These are phyloP conservation scores for Tolypocladium album DNA, from an alignment of 2,329 filamentous ascomycete species.

Conservation along the genomic window DNA sequence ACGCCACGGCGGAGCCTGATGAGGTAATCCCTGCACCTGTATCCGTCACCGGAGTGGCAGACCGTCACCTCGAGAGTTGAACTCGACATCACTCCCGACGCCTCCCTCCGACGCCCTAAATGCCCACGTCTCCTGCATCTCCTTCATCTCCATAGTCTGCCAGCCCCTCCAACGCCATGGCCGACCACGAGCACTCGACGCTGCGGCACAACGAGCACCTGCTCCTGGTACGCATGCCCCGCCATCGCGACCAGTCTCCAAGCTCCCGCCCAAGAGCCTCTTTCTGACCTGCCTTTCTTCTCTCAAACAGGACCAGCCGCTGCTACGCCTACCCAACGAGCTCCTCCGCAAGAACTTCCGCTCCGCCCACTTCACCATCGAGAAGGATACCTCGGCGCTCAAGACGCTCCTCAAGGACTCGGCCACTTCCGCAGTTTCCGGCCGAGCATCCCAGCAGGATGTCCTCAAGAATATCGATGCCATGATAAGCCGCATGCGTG, in stretches of 20 bases:
- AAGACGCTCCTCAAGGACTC: slow-evolving; percentile 51
- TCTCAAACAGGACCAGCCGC: slow-evolving; percentile 67
- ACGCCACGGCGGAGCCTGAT: background rate
- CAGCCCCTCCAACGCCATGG: slow-evolving; percentile 29
- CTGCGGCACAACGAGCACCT: slow-evolving; percentile 68
- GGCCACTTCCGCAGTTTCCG: slow-evolving; percentile 56
- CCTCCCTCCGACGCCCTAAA: background rate
- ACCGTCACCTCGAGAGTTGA: background rate
- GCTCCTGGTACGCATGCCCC: slow-evolving; percentile 47
- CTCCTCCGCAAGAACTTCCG: slow-evolving; percentile 93
- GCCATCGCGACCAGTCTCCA: background rate
- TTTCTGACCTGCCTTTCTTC: background rate
- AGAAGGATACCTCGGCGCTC: slow-evolving; percentile 56
- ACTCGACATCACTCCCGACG: background rate
- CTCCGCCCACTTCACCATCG: slow-evolving; percentile 64
- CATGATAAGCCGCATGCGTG: slow-evolving; percentile 78
- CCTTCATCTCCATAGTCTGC: background rate
- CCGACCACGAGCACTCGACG: slow-evolving; percentile 50
- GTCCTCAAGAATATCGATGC: slow-evolving; percentile 72
- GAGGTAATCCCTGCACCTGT: background rate
- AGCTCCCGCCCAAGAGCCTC: background rate
- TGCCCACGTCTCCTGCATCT: background rate
- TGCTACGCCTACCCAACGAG: slow-evolving; percentile 86
- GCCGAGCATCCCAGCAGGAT: slow-evolving; percentile 52
- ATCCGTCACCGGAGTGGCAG: background rate